Base-by-base conservation (phyloP, 371 early-diverging fungal genomes). In the Mortierella polycephala region DNA sequence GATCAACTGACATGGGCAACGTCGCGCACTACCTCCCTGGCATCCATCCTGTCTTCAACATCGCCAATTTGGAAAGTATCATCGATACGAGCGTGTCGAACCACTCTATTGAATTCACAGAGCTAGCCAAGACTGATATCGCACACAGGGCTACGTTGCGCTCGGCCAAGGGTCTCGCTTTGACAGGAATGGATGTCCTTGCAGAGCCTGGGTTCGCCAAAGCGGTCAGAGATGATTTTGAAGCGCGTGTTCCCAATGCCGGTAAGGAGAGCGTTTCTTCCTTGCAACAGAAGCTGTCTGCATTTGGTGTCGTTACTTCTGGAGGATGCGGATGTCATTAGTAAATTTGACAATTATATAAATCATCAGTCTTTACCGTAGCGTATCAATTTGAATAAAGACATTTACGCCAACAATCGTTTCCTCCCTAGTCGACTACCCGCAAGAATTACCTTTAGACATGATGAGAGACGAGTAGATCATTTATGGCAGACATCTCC, bases 1-100 rank as follows among this genome's bases (percentile, higher is more conserved):
- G 88, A 5, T 86, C 87, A 16, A 92, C 92, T 7, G 95, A 95
- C 69, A 90, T 93, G 87, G 95, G 94, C 42, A 93, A 93, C 59
- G 83, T 89, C n/a, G 71, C 67, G 7, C 80, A 88, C 14, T 73
- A 71, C 13, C 77, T 85, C 14, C 87, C 89, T 9, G 81, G 83
- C 8, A 83, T 90, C 60, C 90, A 90, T 46, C 81, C 83, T 0
- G 75, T 88, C 57, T 87, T 83, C 71, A 83, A 84, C 54, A 84
- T 85, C 42, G 77, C 82, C 20, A 62, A 64, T 37, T 53, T 74
- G 20, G 75, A 83, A 0, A 83, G 79, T 55, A 67, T 71, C 45
- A 84, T 86, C 42, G 80, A 82, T 63, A 81, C 82, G 1, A 60
- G 66, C 6, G 85, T 88, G 21, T 79, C 89, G 8, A 88, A 89